These are phyloP conservation scores for Emydomyces testavorans DNA, from an alignment of 2,329 filamentous ascomycete species.

Conservation along the genomic window DNA sequence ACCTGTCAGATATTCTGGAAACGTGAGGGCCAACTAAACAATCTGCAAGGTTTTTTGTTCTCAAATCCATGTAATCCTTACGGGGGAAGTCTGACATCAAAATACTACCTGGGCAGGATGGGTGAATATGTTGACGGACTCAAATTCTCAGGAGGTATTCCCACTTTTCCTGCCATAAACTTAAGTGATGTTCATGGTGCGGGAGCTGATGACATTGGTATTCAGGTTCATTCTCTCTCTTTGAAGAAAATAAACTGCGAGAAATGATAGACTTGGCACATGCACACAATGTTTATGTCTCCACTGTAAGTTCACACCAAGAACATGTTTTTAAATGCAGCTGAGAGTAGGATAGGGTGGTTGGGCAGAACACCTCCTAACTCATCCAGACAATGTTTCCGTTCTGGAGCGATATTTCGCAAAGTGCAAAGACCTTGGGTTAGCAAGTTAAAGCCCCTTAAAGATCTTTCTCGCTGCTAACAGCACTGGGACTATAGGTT, in stretches of 20 bases:
- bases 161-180: background rate
- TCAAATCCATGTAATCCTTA: background rate
- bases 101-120: slow-evolving; percentile 31
- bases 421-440: slow-evolving; percentile 43
- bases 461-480: slow-evolving; percentile 2
- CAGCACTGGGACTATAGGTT: slow-evolving; percentile 27
- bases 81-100: background rate
- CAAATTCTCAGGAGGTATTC: slow-evolving; percentile 43
- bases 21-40: slow-evolving; percentile 29
- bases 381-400: slow-evolving; percentile 35
- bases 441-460: slow-evolving; percentile 1
- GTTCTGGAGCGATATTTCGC: slow-evolving; percentile 43
- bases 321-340: background rate
- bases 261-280: slow-evolving; percentile 43
- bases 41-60: background rate
- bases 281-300: slow-evolving; percentile 41
- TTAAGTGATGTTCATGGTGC: background rate
- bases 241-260: slow-evolving; percentile 36
- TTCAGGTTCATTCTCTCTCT: slow-evolving; percentile 41
- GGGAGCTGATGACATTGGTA: background rate
- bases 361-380: slow-evolving; percentile 45
- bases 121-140: slow-evolving; percentile 45
- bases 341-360: slow-evolving; percentile 32
- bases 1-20: slow-evolving; percentile 43
- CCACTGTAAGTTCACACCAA: slow-evolving; percentile 31